Base-by-base conservation (phyloP, 2,329 filamentous ascomycete genomes). In the Xylaria multiplex region DNA sequence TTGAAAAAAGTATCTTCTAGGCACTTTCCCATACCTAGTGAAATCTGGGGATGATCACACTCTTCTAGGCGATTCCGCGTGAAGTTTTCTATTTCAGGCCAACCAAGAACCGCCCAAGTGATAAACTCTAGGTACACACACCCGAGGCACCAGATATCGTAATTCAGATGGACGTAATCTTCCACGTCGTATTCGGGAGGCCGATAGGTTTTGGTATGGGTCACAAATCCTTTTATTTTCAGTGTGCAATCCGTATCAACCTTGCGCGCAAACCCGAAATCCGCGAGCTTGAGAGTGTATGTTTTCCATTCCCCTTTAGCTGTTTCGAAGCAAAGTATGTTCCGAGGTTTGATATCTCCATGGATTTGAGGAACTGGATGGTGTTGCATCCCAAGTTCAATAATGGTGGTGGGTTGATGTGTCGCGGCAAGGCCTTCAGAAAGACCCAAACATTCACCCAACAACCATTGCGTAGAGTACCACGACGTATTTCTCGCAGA, bases 41-140 rank as follows among this genome's bases (percentile, higher is more conserved):
- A 46, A 1, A 48, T 32, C 6, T 19, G 11, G 3, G 4, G 32
- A 42, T 60, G 59, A 53, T 57, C 14, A 6, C 3, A 13, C 11
- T 68, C 66, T 0, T 22, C 6, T 24, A 35, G 2, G 19, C 66
- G 66, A 14, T 3, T 9, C 1, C 1, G 9, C 6, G 19, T 11
- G 11, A 68, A 68, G 1, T 22, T n/a, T 27, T 60, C 46, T 27
- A 58, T 24, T 27, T 19, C 55, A 1, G 32, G 16, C 9, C 22
- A 48, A 6, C 64, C 60, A 6, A 59, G 30, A 30, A 66, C 16
- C 30, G 61, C 61, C 72, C 71, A 73, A 2, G 64, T 72, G 3
- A 73, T 46, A 37, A 73, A 73, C 35, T 70, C 72, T 0, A 74
- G 59, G n/a, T 65, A 74, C 0, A 72, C 64, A 60, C 71, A 74